A percentile compares a stretch with the other conserved stretches of the same genome.
Conservation (phyloP, 2,329 filamentous ascomycete genomes). For the Fusarium lyarnte region DNA sequence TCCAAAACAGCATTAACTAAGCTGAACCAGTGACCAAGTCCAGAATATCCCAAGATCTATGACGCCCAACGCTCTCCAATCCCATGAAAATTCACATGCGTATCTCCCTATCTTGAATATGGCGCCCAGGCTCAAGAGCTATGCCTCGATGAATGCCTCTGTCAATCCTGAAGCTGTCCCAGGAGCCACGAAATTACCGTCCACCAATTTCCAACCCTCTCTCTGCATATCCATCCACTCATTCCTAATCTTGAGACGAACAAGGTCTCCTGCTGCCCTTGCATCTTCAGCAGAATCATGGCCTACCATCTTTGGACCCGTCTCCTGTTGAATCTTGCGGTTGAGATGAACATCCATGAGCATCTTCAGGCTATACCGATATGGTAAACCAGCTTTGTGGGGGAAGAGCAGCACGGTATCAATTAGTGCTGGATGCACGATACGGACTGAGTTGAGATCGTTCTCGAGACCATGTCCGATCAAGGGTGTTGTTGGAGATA, state of each 20-base stretch:
- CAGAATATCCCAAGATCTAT: neutral
- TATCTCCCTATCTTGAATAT: neutral
- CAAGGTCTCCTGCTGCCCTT: constrained; percentile 85
- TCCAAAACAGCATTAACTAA: neutral
- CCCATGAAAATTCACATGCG: neutral
- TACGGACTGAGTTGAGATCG: constrained; percentile 84
- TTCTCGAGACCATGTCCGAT: constrained; percentile 97
- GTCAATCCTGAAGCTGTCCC: constrained; percentile 45
- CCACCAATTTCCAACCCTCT: constrained; percentile 72
- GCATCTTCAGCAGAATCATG: constrained; percentile 96
- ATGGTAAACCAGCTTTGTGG: constrained; percentile 78
- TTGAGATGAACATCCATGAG: constrained; percentile 77
- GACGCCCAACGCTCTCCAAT: neutral
- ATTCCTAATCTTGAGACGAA: constrained; percentile 74
- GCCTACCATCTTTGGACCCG: constrained; percentile 61
- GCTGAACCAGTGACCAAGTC: neutral
- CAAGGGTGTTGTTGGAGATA: constrained; percentile 81
- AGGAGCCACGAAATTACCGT: constrained; percentile 58
- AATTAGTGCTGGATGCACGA: constrained; percentile 85
- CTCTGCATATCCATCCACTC: constrained; percentile 74
- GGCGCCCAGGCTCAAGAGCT: neutral
- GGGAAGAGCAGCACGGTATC: constrained; percentile 89
- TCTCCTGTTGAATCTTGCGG: constrained; percentile 80
- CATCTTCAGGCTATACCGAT: constrained; percentile 78
- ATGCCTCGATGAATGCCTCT: constrained; percentile 52